Conservation (phyloP, 1,139 yeast species). For the Pichia sp. region DNA sequence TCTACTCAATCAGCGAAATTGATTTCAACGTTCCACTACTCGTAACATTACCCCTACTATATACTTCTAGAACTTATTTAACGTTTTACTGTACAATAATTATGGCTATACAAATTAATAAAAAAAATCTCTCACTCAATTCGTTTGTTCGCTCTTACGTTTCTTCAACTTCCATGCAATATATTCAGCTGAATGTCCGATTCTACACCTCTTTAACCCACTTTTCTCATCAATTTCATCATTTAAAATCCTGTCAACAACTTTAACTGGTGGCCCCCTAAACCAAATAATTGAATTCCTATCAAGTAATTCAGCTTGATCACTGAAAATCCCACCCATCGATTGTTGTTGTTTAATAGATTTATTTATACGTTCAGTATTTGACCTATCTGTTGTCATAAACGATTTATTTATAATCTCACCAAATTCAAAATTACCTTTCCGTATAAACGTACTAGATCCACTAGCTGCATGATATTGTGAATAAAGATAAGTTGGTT, state of each 20-base stretch:
- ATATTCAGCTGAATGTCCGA: slow-evolving; percentile 68
- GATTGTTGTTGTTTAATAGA: slow-evolving; percentile 15
- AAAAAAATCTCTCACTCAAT: background rate
- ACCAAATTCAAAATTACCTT: slow-evolving; percentile 19
- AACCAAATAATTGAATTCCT: slow-evolving; percentile 46
- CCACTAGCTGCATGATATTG: slow-evolving; percentile 26
- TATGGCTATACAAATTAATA: background rate
- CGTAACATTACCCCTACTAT: too few relatives aligned
- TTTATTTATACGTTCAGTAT: slow-evolving; percentile 20
- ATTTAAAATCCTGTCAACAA: slow-evolving; percentile 42
- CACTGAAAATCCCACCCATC: slow-evolving; percentile 8
- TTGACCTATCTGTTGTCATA: slow-evolving; percentile 18
- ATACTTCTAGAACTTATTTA: too few relatives aligned
- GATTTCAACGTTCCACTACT: too few relatives aligned
- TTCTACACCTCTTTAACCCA: slow-evolving; percentile 24
- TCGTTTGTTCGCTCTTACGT: background rate
- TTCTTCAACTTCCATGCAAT: slow-evolving; percentile 52
- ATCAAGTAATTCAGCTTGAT: background rate
- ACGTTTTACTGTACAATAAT: too few relatives aligned
- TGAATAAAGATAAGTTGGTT: slow-evolving; percentile 24
- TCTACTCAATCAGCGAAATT: too few relatives aligned
- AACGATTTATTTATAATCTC: slow-evolving; percentile 20
- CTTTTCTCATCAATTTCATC: slow-evolving; percentile 9
- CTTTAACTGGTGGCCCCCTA: slow-evolving; percentile 65
- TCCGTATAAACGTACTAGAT: slow-evolving; percentile 25